These are phyloP conservation scores for Strombidium stylifer DNA, from an alignment of 73 alveolate genomes.

Conservation along the genomic window DNA sequence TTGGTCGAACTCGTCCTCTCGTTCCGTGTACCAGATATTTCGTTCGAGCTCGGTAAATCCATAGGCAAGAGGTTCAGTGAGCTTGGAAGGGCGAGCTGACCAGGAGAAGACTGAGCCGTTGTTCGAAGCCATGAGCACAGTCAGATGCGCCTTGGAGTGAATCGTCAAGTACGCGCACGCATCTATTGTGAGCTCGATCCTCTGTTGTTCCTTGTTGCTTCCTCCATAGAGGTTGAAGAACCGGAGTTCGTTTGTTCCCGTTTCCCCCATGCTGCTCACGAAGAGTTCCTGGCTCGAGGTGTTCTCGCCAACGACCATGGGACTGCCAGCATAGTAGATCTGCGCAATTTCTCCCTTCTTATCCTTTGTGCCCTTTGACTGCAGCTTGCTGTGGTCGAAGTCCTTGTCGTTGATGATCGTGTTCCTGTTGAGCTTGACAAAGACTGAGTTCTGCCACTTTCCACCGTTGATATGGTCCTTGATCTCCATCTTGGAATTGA, in stretches of 20 bases:
- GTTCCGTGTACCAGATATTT: constrained; percentile 32
- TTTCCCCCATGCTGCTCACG: constrained; percentile 50
- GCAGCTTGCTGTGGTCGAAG: too few relatives aligned
- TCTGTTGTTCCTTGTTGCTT: neutral
- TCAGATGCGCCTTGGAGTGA: constrained; percentile 19
- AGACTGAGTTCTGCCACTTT: constrained; percentile 39
- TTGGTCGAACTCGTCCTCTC: constrained; percentile 47
- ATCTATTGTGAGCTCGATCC: constrained; percentile 24
- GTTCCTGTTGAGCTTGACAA: constrained; percentile 18
- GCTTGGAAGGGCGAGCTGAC: constrained; percentile 26
- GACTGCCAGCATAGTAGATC: too few relatives aligned
- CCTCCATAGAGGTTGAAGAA: constrained; percentile 11
- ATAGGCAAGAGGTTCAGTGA: constrained; percentile 30
- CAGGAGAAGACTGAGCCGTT: constrained; percentile 42
- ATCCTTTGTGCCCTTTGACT: constrained; percentile 13
- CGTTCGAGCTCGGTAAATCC: constrained; percentile 31
- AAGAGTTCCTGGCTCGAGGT: constrained; percentile 21
- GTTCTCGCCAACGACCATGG: too few relatives aligned
- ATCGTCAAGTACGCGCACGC: constrained; percentile 35
- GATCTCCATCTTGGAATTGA: constrained; percentile 2
- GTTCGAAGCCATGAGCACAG: constrained; percentile 29
- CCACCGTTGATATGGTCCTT: constrained; percentile 42
- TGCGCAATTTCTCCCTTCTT: too few relatives aligned
- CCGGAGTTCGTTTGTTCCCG: constrained; percentile 41
- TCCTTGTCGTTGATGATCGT: neutral